Conservation (phyloP, 805 yeast genomes). For the Jamesozyma spencerorum region DNA sequence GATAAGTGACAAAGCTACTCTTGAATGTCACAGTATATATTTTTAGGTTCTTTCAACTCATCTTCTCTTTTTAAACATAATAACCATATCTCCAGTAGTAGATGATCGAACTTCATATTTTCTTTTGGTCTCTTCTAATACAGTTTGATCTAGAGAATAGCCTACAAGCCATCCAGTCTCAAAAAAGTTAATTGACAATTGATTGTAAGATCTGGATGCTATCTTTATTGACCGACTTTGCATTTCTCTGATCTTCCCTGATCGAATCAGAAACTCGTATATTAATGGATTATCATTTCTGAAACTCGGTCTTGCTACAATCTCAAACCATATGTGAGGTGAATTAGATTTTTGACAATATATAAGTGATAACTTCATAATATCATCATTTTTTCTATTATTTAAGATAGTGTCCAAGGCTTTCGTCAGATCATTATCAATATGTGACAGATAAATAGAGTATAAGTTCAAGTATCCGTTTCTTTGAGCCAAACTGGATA, state of each 20-base stretch:
- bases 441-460: conserved; percentile 15
- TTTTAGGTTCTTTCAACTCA: no score
- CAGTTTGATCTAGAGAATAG: conserved; percentile 1
- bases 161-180: conserved; percentile 11
- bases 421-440: conserved; percentile 12
- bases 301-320: conserved; percentile 2
- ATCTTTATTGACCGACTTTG: conserved; percentile 8
- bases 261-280: conserved; percentile 7
- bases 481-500: conserved; percentile 6
- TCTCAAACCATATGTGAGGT: conserved; percentile 12
- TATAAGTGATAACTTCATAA: conserved; percentile 2
- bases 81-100: conserved; percentile 4
- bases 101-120: conserved; percentile 5
- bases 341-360: conserved; percentile 3
- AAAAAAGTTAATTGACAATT: conserved; percentile 11
- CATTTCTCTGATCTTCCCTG: conserved; percentile 14
- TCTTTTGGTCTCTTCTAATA: neutral
- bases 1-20: no score
- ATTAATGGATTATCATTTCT: conserved; percentile 1
- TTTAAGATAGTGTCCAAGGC: conserved; percentile 5
- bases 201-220: conserved; percentile 15
- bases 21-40: no score
- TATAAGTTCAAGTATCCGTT: conserved; percentile 8
- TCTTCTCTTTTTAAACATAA: conserved; percentile 9
- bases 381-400: neutral